phyloP scores from a whole-genome alignment of 1,284 basidiomycete genomes.

The Farysia itapuensis region DNA sequence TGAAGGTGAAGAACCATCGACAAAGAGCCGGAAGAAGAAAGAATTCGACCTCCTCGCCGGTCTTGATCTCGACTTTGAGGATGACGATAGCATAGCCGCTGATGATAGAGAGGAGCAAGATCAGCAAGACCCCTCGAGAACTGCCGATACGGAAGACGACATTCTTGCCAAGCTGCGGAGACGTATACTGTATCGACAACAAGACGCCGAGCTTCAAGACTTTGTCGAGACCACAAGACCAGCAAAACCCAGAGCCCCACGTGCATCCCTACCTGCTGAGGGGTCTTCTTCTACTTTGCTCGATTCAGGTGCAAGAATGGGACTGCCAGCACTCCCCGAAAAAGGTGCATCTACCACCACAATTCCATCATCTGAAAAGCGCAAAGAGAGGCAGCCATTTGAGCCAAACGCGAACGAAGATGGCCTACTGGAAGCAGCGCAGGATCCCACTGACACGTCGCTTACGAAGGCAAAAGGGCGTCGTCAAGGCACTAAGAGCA shows the following conservation, averaged over 20 bases:
- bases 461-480: constrained; percentile 13
- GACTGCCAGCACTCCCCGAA: constrained; percentile 3
- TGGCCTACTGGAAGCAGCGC: no score
- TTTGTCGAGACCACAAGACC: constrained; percentile 30
- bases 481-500: constrained; percentile 23
- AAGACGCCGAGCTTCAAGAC: constrained; percentile 25
- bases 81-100: neutral
- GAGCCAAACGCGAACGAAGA: constrained; percentile 5
- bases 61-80: constrained; percentile 15
- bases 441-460: constrained; percentile 3
- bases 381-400: constrained; percentile 30
- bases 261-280: neutral
- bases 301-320: constrained; percentile 12
- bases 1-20: neutral
- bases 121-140: constrained; percentile 10
- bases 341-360: neutral
- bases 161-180: constrained; percentile 27
- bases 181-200: constrained; percentile 27
- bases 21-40: constrained; percentile 2
- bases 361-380: constrained; percentile 24
- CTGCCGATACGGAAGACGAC: constrained; percentile 15
- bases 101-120: constrained; percentile 2
- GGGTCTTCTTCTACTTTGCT: neutral
- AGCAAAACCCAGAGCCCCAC: neutral
- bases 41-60: constrained; percentile 33